Evolutionary conservation across 495 filamentous ascomycete species (phyloP), one percentile per base, ranked within the genome.

Genomic region (Aeminium ludgeri): DNA sequence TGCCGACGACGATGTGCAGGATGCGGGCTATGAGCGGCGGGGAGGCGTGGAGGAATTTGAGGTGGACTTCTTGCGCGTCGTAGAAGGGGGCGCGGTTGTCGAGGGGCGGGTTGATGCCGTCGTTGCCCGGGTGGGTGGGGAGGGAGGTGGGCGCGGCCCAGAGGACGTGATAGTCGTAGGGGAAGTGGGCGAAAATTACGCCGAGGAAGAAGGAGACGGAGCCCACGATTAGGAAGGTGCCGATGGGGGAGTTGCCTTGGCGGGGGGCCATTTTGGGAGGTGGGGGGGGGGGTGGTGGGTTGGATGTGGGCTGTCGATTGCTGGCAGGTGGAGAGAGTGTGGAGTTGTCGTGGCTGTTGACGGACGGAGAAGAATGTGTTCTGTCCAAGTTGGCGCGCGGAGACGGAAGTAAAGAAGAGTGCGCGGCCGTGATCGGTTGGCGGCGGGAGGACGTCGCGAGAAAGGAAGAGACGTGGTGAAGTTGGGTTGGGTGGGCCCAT

Each of bases 131-230:
- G 19, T 20, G 20, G 18, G 25, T 17, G 28, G 78, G 72, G 34
- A n/a, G 10, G 10, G 40, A 16, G 18, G 43, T 31, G 34, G 66
- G 65, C 5, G 73, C 70, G 25, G 81, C 78, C 89, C 89, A 97
- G 28, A 97, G 82, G 44, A 95, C 79, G 36, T 86, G 83, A 68
- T 86, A 94, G 73, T 97, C 89, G 69, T 95, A 96, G 44, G 91
- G 84, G 65, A 95, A 91, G 51, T 77, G 72, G 58, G 85, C 83
- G 78, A 96, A 97, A 63, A 97, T 79, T 57, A 96, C 89, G 51
- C 89, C 89, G 43, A 97, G 79, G 74, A 92, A 89, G 74, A 97
- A 97, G 56, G 78, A 86, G 23, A 25, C 23, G 4, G 23, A 3
- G 23, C 23, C 23, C 4, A 25, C 23, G 23, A 25, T 25, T 8